Evolutionary conservation across 306 rosid species (phyloP), one percentile per base, ranked within the genome.

Genomic region (Begonia masoniana): DNA sequence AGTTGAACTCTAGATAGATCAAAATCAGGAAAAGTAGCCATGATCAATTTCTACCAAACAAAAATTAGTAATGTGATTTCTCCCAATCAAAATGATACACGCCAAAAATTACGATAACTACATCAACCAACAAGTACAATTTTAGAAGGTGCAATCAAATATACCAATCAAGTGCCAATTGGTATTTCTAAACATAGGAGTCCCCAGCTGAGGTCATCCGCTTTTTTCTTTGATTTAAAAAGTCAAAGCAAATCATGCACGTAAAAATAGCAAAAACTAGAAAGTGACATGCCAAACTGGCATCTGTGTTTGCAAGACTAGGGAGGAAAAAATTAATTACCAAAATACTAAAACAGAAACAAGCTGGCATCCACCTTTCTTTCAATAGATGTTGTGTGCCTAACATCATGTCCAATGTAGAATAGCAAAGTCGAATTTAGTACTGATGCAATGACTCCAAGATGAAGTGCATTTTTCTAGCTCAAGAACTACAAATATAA

Each of bases 211-310:
- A 39, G 36, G 9, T 31, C 39, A 31, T 53, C 26, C 9, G n/a
- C 65, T 24, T 41, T 52, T 60, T 41, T 23, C 52, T 7, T 43
- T 10, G 52, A 23, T 52, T 51, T 57, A 21, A 52, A 61, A 61
- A 52, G 39, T 52, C 31, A 61, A 16, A 8, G 42, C 35, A 61
- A 51, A 61, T 61, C 57, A 41, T 60, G 10, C 39, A 41, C 17
- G 31, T 21, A n/a, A 58, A 58, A 51, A 53, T 53, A 23, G 57
- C 57, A 41, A 59, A 31, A 46, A 15, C 54, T n/a, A 31, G 47
- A 49, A 59, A 59, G 63, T 59, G 49, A 48, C 12, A 47, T 59
- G 63, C 47, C 63, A 48, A 60, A 60, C 45, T 60, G 41, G 52
- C 48, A 52, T 35, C 35, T 50, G 36, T 60, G 15, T 42, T n/a